Conservation (phyloP, 2,329 filamentous ascomycete genomes). For the Stagonosporopsis vannaccii region DNA sequence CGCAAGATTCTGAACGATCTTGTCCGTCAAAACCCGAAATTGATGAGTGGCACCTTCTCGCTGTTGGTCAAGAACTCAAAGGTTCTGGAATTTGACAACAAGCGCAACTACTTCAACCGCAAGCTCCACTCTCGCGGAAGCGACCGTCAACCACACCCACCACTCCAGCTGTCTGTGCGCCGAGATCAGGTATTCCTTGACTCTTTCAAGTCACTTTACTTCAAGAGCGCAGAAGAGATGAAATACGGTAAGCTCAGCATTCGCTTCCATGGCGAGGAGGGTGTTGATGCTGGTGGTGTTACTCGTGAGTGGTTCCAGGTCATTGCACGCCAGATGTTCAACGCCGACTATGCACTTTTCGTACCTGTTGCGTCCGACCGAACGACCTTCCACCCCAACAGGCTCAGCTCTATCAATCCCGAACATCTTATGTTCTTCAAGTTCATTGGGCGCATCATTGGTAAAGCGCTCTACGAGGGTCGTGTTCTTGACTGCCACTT, state of each 20-base stretch:
- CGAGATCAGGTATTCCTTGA: conserved; percentile 97
- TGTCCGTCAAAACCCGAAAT: conserved; percentile 93
- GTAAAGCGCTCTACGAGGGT: conserved; percentile 95
- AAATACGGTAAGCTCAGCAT: conserved; percentile 99
- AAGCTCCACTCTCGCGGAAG: conserved; percentile 81
- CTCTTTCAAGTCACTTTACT: conserved; percentile 97
- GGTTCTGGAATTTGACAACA: conserved; percentile 98
- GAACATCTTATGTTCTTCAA: conserved; percentile 99
- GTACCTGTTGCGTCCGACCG: conserved; percentile 95
- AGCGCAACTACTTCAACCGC: conserved; percentile 97
- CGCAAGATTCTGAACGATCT: conserved; percentile 97
- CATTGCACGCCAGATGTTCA: conserved; percentile 97
- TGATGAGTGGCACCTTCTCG: conserved; percentile 98
- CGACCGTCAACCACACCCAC: conserved; percentile 71
- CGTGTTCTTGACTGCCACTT: conserved; percentile 98
- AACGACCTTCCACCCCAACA: conserved; percentile 98
- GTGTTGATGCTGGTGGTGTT: conserved; percentile 96
- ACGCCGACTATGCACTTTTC: conserved; percentile 96
- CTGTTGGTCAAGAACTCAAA: conserved; percentile 98
- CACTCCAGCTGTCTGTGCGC: conserved; percentile 86
- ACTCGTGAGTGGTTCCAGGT: conserved; percentile 99
- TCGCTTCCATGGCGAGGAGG: conserved; percentile 95
- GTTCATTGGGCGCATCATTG: conserved; percentile 97
- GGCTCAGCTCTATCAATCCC: conserved; percentile 89
- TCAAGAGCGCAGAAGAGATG: conserved; percentile 95